Percentiles rank a stretch among this genome's conserved stretches.
phyloP scores from a whole-genome alignment of 768 basidiomycete species.

The Rhizopogon rudus region DNA sequence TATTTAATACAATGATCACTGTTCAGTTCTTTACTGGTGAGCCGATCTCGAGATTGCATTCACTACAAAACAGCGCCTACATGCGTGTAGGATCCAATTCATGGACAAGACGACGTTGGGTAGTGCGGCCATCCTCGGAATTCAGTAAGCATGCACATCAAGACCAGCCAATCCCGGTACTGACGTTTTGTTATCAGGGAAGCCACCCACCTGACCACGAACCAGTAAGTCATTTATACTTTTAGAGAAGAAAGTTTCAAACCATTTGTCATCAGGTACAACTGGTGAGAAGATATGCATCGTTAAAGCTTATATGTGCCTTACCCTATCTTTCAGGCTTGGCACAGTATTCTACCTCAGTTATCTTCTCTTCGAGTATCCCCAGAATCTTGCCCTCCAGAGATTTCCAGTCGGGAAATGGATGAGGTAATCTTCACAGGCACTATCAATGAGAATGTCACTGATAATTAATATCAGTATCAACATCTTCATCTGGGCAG shows the following conservation, averaged over 20 bases:
- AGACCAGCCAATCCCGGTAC: neutral
- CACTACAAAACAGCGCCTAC: neutral
- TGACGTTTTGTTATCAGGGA: conserved; percentile 30
- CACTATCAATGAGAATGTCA: neutral
- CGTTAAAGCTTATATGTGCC: neutral
- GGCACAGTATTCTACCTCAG: conserved; percentile 65
- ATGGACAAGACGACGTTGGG: conserved; percentile 70
- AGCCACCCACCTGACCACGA: conserved; percentile 54
- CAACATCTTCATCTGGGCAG: conserved; percentile 58
- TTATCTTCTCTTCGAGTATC: conserved; percentile 54
- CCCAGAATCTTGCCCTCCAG: conserved; percentile 61
- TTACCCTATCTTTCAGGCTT: conserved; percentile 21
- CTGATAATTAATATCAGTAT: conserved; percentile 29
- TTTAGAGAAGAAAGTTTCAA: neutral
- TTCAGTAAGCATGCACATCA: conserved; percentile 34
- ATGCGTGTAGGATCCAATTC: conserved; percentile 51
- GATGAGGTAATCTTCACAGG: conserved; percentile 48
- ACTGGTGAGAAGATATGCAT: neutral
- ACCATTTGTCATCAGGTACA: neutral
- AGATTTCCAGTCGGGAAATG: conserved; percentile 69
- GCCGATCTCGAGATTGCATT: conserved; percentile 1
- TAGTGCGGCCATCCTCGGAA: conserved; percentile 58
- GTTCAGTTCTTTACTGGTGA: conserved; percentile 45
- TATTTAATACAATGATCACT: neutral
- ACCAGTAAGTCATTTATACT: conserved; percentile 38